These are phyloP conservation scores for Aspergillus hiratsukae DNA, from an alignment of 2,329 filamentous ascomycete species.

Conservation along the genomic window DNA sequence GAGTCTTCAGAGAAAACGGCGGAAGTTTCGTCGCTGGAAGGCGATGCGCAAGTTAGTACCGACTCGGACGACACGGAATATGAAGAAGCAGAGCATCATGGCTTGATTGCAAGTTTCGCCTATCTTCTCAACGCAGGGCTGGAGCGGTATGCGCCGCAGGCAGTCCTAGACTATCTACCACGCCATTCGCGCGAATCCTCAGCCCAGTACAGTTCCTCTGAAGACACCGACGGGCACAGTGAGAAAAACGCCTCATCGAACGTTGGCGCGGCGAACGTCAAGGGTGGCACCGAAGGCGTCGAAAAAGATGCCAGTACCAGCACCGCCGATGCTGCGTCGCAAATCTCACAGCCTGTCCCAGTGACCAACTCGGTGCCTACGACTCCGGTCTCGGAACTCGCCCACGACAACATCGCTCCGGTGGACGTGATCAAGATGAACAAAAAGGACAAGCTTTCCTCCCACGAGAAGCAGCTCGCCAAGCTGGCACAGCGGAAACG, in stretches of 20 bases:
- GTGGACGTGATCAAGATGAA: constrained; percentile 23
- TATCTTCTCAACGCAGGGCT: constrained; percentile 39
- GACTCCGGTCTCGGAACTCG: constrained; percentile 17
- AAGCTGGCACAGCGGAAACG: constrained; percentile 40
- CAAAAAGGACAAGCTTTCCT: constrained; percentile 28
- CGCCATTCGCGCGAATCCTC: constrained; percentile 18
- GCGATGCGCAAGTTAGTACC: neutral
- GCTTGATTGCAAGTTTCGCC: constrained; percentile 34
- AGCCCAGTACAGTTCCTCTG: neutral
- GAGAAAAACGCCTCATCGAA: neutral
- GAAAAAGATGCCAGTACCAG: neutral
- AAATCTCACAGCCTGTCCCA: constrained; percentile 5
- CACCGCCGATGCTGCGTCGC: constrained; percentile 6
- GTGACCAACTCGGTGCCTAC: constrained; percentile 17
- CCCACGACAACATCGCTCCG: constrained; percentile 16
- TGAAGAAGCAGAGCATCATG: constrained; percentile 21
- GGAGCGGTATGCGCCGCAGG: constrained; percentile 50
- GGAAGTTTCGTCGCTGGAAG: neutral
- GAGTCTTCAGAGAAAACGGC: neutral
- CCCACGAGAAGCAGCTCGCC: constrained; percentile 41
- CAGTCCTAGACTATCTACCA: constrained; percentile 47
- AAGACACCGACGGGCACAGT: neutral
- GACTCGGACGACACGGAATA: constrained; percentile 1
- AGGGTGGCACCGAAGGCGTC: neutral
- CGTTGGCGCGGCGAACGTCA: neutral